These are phyloP conservation scores for Hericium erinaceus DNA, from an alignment of 768 basidiomycete genomes.

Conservation along the genomic window DNA sequence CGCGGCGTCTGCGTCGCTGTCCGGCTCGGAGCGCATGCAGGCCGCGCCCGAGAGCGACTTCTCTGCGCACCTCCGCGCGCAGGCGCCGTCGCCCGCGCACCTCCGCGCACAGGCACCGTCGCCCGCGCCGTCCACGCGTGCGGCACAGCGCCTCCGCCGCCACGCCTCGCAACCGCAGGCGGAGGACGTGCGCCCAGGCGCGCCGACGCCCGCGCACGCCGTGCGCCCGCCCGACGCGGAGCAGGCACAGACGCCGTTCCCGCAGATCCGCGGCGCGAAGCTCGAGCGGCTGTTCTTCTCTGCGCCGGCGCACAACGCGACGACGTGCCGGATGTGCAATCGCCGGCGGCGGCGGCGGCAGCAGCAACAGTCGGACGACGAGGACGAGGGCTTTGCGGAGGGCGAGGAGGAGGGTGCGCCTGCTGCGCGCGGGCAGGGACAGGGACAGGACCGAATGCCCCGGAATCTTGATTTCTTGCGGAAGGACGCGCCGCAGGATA, in stretches of 20 bases:
- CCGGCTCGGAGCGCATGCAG: slow-evolving; percentile 1
- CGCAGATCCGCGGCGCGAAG: slow-evolving; percentile 69
- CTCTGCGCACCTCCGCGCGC: not conserved
- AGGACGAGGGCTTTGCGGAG: slow-evolving; percentile 15
- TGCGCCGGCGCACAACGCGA: slow-evolving; percentile 63
- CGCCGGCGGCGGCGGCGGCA: slow-evolving; percentile 27
- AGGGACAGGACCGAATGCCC: not conserved
- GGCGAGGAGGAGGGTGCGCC: slow-evolving; percentile 4
- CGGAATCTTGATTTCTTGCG: slow-evolving; percentile 6
- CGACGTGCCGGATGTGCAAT: slow-evolving; percentile 61
- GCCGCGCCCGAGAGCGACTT: not conserved
- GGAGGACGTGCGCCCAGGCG: slow-evolving; percentile 1
- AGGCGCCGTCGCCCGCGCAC: not conserved
- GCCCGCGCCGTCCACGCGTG: not conserved
- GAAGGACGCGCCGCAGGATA: slow-evolving; percentile 15
- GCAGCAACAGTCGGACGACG: slow-evolving; percentile 2
- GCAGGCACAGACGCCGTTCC: slow-evolving; percentile 49
- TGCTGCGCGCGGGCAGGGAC: not conserved
- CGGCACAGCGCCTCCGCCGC: not conserved
- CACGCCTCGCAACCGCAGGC: not conserved
- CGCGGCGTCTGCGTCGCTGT: slow-evolving; percentile 10
- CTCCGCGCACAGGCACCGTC: not conserved
- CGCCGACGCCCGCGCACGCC: slow-evolving; percentile 7
- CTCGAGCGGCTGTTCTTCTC: slow-evolving; percentile 78
- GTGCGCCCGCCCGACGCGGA: not conserved